Evolutionary conservation across 768 basidiomycete genomes (phyloP), one percentile per base, ranked within the genome.

Genomic region (Punctularia strigosozonata): DNA sequence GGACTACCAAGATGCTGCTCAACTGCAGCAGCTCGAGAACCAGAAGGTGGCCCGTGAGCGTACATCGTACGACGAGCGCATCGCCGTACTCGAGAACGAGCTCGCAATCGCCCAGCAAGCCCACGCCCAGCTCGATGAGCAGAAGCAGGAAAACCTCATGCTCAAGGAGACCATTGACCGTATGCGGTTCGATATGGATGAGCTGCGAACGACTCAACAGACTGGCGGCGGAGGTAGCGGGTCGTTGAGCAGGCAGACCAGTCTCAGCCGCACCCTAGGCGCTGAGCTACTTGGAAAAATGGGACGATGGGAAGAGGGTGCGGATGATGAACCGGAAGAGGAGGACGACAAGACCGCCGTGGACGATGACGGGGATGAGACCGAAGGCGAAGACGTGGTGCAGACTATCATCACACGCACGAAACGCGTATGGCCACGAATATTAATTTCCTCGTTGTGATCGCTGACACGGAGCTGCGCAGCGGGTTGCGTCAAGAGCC

Each of bases 81-180:
- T 91, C 36, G 55, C 61, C 5, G 57, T 66, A 5, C 71, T 94
- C n/a, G 83, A 90, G 49, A 49, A 61, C 6, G 89, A 94, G 41
- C 68, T 97, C 2, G 55, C 56, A 3, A 51, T 72, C 19, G 85
- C 88, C 4, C 75, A 80, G 37, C 71, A 77, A 48, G 78, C 82
- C 1, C 79, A 86, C 38, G 71, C 65, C 0, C 72, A 77, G 43
- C 69, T 95, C 25, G 88, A 92, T 43, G 80, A 84, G 49, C 92
- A 97, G 65, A 95, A 95, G 63, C 86, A 89, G 50, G 88, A 92
- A 66, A 97, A 95, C 51, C 54, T 94, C 47, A 60, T 88, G 52
- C 67, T 97, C 43, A 94, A 94, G 54, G 92, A 97, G 66, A 95
- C 91, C 2, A 97, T 97, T 48, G 91, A 95, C 54, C 73, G 90